Evolutionary conservation across 768 basidiomycete species (phyloP).

Genomic region (Termitomyces sp.): DNA sequence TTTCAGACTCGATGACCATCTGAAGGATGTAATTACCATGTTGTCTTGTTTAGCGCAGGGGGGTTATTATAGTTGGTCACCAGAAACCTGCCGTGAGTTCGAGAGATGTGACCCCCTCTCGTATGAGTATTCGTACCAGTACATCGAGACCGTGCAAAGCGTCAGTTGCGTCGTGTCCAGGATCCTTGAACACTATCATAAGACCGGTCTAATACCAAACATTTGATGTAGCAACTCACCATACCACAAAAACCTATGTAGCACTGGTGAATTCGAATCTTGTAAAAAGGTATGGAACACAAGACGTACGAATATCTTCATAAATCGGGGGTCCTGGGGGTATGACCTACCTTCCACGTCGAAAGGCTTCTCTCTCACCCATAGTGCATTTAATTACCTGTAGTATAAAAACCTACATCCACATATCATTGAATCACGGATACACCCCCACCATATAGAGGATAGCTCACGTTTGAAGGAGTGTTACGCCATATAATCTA

Average conservation of each 20-base stretch:
- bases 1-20: not conserved
- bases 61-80: slow-evolving; percentile 40
- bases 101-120: not conserved
- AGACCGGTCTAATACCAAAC: not conserved
- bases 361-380: not conserved
- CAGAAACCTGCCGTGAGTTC: slow-evolving; percentile 34
- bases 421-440: not conserved
- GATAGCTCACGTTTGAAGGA: slow-evolving; percentile 37
- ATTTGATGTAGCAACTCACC: slow-evolving; percentile 17
- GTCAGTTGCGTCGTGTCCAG: slow-evolving; percentile 43
- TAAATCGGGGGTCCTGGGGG: slow-evolving; percentile 32
- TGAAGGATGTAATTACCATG: slow-evolving; percentile 29
- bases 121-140: slow-evolving; percentile 32
- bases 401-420: slow-evolving; percentile 37
- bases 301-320: slow-evolving; percentile 36
- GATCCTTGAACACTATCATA: slow-evolving; percentile 20
- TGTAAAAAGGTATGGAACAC: no score
- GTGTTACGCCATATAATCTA: slow-evolving; percentile 46
- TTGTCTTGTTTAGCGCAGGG: slow-evolving; percentile 30
- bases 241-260: slow-evolving; percentile 32
- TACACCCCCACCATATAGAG: slow-evolving; percentile 4
- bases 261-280: not conserved
- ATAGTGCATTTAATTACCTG: slow-evolving; percentile 24
- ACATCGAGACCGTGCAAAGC: slow-evolving; percentile 42
- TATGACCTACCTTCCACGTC: slow-evolving; percentile 26